These are phyloP conservation scores for Pseudogymnoascus sp. DNA, from an alignment of 2,329 filamentous ascomycete genomes.

Conservation along the genomic window DNA sequence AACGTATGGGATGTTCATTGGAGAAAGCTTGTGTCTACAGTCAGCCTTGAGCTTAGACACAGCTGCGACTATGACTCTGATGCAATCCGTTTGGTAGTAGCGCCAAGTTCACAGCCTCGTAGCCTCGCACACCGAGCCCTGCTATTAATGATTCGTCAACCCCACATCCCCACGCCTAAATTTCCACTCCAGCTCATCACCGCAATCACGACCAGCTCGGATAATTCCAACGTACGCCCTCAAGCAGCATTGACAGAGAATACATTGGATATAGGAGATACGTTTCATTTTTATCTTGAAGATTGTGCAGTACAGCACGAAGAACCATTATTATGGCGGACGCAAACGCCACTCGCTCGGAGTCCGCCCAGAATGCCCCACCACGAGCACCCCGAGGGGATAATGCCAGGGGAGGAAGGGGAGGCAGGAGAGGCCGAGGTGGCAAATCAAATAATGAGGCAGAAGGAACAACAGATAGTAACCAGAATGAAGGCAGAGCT, in stretches of 20 bases:
- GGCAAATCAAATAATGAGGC: slow-evolving; percentile 14
- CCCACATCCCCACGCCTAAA: slow-evolving; percentile 6
- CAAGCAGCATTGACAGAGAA: neutral
- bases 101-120: slow-evolving; percentile 3
- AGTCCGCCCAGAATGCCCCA: slow-evolving; percentile 4
- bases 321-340: slow-evolving; percentile 6
- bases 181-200: slow-evolving; percentile 7
- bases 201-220: neutral
- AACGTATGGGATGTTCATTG: neutral
- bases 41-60: neutral
- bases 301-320: neutral
- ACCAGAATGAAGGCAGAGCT: slow-evolving; percentile 8
- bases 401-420: slow-evolving; percentile 32
- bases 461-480: slow-evolving; percentile 12
- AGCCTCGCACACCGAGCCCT: slow-evolving; percentile 1
- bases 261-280: neutral
- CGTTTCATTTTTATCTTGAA: neutral
- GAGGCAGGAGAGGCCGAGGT: slow-evolving; percentile 32
- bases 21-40: neutral
- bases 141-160: slow-evolving; percentile 7
- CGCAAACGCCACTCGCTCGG: neutral
- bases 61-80: neutral
- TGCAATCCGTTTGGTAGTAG: neutral
- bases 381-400: slow-evolving; percentile 23
- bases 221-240: neutral